These are phyloP conservation scores for Aspergillus amoenus DNA, from an alignment of 2,329 filamentous ascomycete species.

Conservation along the genomic window DNA sequence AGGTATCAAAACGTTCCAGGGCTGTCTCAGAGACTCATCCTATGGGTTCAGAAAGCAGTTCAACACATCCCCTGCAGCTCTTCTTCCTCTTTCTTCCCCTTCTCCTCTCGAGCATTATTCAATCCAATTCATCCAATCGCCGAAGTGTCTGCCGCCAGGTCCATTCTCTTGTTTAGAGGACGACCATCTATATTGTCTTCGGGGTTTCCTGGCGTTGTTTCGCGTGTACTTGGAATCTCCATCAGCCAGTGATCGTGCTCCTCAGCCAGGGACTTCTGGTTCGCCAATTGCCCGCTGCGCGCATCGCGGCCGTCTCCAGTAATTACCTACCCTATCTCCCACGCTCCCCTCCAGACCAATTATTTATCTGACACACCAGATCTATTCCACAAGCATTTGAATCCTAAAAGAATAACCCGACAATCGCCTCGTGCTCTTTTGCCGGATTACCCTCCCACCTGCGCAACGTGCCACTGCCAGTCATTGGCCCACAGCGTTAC, in stretches of 20 bases:
- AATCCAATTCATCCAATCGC: constrained; percentile 12
- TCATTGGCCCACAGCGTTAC: constrained; percentile 30
- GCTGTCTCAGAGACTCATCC: constrained; percentile 12
- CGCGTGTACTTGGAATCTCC: constrained; percentile 11
- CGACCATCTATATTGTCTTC: constrained; percentile 2
- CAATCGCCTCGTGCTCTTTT: constrained; percentile 12
- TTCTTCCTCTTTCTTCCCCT: constrained; percentile 7
- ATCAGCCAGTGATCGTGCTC: constrained; percentile 25
- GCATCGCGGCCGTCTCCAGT: constrained; percentile 29
- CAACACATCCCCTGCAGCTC: constrained; percentile 6
- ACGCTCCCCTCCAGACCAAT: constrained; percentile 12
- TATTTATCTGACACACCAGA: constrained; percentile 16
- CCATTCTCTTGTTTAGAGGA: constrained; percentile 7
- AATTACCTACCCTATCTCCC: constrained; percentile 19
- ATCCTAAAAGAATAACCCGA: constrained; percentile 19
- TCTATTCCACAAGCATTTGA: constrained; percentile 16
- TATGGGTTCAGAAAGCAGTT: neutral
- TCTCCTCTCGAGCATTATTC: constrained; percentile 10
- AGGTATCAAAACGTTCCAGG: neutral
- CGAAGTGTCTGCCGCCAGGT: constrained; percentile 1
- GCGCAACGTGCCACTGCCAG: constrained; percentile 30
- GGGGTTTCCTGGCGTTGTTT: constrained; percentile 19
- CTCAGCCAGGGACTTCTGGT: constrained; percentile 33
- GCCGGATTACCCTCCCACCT: constrained; percentile 19
- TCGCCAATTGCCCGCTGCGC: constrained; percentile 39